A percentile compares a stretch with the other conserved stretches of the same genome.
These are phyloP conservation scores for Ceratobasidium papillatum DNA, from an alignment of 1,284 basidiomycete genomes.

Conservation along the genomic window DNA sequence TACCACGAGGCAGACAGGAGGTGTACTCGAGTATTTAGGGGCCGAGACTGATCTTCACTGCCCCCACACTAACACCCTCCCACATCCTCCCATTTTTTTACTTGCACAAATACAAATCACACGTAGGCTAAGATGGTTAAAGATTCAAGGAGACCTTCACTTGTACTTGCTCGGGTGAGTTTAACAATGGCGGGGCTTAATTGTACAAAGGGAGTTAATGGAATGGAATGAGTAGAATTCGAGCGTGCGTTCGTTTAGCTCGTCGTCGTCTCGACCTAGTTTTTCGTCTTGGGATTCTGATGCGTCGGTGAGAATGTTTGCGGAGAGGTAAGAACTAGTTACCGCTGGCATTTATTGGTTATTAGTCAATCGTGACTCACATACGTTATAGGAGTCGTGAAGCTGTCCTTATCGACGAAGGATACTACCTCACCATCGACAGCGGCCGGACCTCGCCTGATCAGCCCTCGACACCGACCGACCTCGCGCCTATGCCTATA, in stretches of 20 bases:
- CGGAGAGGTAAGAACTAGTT: conserved; percentile 4
- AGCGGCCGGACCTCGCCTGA: conserved; percentile 26
- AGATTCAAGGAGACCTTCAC: conserved; percentile 11
- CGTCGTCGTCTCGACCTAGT: conserved; percentile 14
- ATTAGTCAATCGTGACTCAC: conserved; percentile 15
- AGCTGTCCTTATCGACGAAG: conserved; percentile 9
- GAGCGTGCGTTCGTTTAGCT: conserved; percentile 2
- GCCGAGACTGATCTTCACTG: conserved; percentile 9
- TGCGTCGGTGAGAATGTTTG: conserved; percentile 33
- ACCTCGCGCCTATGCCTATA: not conserved
- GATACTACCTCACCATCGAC: not conserved
- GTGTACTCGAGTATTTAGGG: conserved; percentile 31
- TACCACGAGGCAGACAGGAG: conserved; percentile 40
- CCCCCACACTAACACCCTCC: not conserved
- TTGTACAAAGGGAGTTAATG: not conserved
- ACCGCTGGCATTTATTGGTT: conserved; percentile 3
- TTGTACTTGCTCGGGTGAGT: conserved; percentile 24
- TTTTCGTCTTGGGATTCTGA: conserved; percentile 23
- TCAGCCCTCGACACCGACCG: not conserved
- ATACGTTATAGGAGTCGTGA: conserved; percentile 8
- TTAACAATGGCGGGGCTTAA: not conserved
- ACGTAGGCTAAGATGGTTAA: not conserved
- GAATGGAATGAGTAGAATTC: not conserved
- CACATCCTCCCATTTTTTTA: conserved; percentile 3
- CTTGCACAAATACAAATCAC: not conserved